Percentiles rank a stretch among this genome's conserved stretches.
Evolutionary conservation across 2,329 filamentous ascomycete species (phyloP).

Genomic region (Aspergillus transmontanensis): DNA sequence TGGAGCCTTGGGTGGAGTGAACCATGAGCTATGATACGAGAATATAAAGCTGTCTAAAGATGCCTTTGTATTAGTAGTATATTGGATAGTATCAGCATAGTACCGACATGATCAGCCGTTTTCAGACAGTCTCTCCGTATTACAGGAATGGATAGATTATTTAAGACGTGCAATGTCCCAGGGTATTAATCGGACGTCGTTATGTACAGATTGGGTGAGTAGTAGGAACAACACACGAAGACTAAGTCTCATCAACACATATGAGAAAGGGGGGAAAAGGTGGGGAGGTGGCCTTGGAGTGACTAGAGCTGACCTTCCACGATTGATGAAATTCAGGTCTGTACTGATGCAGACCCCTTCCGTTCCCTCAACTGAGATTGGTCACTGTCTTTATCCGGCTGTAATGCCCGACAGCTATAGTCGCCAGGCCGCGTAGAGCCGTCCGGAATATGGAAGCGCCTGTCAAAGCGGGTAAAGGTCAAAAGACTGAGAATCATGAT

Average conservation of each 20-base stretch:
- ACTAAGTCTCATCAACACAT: neutral
- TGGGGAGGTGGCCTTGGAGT: neutral
- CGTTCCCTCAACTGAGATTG: constrained; percentile 41
- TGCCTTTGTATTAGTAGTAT: no score
- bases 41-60: no score
- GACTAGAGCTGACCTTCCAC: neutral
- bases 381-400: neutral
- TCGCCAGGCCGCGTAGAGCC: constrained; percentile 43
- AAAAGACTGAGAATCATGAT: constrained; percentile 70
- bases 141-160: neutral
- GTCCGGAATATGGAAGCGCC: constrained; percentile 73
- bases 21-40: no score
- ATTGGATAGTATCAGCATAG: neutral
- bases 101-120: neutral
- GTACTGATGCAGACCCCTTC: neutral
- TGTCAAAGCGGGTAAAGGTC: constrained; percentile 69
- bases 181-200: neutral
- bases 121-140: rapidly evolving
- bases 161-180: neutral
- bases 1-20: neutral
- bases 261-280: no score
- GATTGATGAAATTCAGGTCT: neutral
- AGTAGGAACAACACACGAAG: neutral
- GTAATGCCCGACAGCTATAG: constrained; percentile 36
- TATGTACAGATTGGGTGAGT: neutral